phyloP scores from a whole-genome alignment of 371 early-diverging fungal species.

The Mortierella sp. region DNA sequence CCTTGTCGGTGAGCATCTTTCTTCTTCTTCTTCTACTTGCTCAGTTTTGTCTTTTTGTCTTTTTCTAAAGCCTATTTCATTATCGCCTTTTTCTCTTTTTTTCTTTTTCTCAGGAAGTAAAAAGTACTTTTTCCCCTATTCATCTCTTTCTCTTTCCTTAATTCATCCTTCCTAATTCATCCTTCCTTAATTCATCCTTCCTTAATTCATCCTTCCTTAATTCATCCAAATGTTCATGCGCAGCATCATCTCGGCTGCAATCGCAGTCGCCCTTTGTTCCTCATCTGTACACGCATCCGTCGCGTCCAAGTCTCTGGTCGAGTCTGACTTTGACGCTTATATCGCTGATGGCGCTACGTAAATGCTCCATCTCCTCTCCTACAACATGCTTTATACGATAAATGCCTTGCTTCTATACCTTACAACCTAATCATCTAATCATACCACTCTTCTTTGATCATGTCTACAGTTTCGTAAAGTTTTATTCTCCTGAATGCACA shows the following conservation, averaged over 20 bases:
- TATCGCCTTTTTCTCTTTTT: background rate
- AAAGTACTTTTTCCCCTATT: background rate
- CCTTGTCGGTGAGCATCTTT: no score
- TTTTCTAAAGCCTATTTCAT: no score
- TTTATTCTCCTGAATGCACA: constrained; percentile 45
- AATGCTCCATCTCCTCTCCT: background rate
- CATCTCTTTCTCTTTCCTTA: background rate
- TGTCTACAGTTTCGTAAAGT: constrained; percentile 46
- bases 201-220: constrained; percentile 1
- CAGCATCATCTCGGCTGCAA: constrained; percentile 41
- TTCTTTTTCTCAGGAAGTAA: constrained; percentile 1
- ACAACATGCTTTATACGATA: no score
- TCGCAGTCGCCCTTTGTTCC: constrained; percentile 47
- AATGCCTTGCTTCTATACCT: no score
- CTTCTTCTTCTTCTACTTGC: no score
- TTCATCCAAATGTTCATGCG: constrained; percentile 38
- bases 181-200: background rate
- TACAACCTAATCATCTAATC: no score
- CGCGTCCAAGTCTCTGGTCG: constrained; percentile 28
- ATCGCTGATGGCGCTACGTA: constrained; percentile 50
- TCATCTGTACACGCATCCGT: constrained; percentile 33
- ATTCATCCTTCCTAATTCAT: background rate
- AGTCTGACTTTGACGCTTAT: constrained; percentile 22
- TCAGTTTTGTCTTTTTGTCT: no score
- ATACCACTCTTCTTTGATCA: background rate